Percentiles rank a stretch among this genome's conserved stretches.
Evolutionary conservation across 2,329 filamentous ascomycete genomes (phyloP).

Genomic region (Epichloe gansuensis): DNA sequence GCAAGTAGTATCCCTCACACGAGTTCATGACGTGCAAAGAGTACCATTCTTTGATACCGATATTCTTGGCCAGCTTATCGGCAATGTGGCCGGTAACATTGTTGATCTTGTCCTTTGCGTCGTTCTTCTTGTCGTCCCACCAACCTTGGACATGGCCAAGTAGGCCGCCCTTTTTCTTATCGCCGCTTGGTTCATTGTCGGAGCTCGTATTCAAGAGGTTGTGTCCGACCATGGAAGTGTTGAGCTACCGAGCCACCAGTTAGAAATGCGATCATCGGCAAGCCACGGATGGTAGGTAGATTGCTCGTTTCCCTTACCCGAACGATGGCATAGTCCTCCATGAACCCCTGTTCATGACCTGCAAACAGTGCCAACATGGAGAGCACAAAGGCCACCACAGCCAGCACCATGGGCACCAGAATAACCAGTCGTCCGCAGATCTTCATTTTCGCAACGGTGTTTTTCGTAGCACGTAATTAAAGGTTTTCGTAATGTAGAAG

Average conservation of each 20-base stretch:
- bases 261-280: too few relatives aligned
- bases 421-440: conserved; percentile 13
- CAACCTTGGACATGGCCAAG: conserved; percentile 19
- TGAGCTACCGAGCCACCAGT: conserved; percentile 15
- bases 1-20: conserved; percentile 33
- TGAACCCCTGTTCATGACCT: conserved; percentile 27
- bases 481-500: neutral
- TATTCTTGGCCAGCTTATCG: conserved; percentile 26
- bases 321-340: conserved; percentile 30
- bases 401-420: conserved; percentile 24
- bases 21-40: conserved; percentile 35
- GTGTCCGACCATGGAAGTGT: conserved; percentile 26
- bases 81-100: conserved; percentile 26
- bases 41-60: conserved; percentile 39
- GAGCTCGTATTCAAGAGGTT: conserved; percentile 18
- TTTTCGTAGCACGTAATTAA: neutral
- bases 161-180: conserved; percentile 14
- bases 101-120: conserved; percentile 25
- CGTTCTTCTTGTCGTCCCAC: conserved; percentile 19
- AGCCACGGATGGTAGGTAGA: too few relatives aligned
- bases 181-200: conserved; percentile 12
- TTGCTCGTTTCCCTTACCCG: conserved; percentile 17
- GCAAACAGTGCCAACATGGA: conserved; percentile 27
- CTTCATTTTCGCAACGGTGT: conserved; percentile 1
- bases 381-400: conserved; percentile 26